These are phyloP conservation scores for Alternaria postmessia DNA, from an alignment of 2,329 filamentous ascomycete genomes.

Conservation along the genomic window DNA sequence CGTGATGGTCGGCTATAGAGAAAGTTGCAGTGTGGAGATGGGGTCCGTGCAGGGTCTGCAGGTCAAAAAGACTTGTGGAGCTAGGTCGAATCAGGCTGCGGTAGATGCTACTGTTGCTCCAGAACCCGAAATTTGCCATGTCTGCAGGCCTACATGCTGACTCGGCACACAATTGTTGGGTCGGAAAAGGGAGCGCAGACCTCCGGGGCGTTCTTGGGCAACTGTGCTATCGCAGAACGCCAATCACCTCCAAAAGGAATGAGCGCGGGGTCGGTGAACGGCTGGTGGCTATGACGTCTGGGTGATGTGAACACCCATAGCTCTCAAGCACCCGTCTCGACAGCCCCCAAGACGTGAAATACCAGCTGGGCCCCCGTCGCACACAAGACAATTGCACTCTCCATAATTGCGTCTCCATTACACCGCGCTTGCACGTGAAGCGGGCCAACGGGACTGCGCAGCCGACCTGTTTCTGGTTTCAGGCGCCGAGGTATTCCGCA, in stretches of 20 bases:
- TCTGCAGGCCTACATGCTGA: conserved; percentile 36
- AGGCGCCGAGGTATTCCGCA: conserved; percentile 42
- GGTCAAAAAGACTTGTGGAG: conserved; percentile 33
- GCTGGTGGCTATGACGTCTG: conserved; percentile 18
- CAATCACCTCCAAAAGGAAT: conserved; percentile 11
- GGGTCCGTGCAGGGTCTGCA: conserved; percentile 37
- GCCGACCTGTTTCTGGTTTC: conserved; percentile 30
- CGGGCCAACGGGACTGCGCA: conserved; percentile 43
- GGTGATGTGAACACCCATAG: conserved; percentile 6
- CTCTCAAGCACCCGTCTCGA: background rate
- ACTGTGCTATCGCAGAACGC: conserved; percentile 1
- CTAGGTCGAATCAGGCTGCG: conserved; percentile 8
- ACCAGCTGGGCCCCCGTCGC: conserved; percentile 4
- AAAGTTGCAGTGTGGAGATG: conserved; percentile 31
- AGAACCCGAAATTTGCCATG: conserved; percentile 16
- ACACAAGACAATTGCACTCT: conserved; percentile 1
- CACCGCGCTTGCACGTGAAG: conserved; percentile 38
- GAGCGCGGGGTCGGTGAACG: conserved; percentile 15
- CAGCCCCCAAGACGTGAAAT: background rate
- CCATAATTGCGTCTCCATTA: conserved; percentile 24
- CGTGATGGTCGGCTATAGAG: conserved; percentile 33
- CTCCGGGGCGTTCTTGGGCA: background rate
- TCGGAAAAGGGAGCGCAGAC: conserved; percentile 13
- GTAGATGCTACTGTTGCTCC: conserved; percentile 11
- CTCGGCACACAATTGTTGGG: conserved; percentile 20